phyloP scores from a whole-genome alignment of 768 basidiomycete genomes.

The Pleurotus eryngii region DNA sequence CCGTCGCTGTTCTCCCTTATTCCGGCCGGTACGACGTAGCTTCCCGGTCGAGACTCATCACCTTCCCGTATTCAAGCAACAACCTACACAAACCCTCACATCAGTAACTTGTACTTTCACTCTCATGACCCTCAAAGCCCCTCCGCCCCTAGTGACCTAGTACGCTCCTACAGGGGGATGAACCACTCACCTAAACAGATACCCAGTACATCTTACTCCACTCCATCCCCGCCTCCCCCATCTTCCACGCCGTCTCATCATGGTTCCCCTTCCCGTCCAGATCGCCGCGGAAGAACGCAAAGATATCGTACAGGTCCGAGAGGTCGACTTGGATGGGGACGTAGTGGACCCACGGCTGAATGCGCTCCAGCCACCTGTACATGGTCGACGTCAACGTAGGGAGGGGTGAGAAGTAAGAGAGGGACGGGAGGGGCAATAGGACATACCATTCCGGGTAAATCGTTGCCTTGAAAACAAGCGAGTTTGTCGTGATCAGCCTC shows the following conservation, averaged over 20 bases:
- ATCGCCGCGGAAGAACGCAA: constrained; percentile 63
- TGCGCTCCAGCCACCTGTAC: constrained; percentile 47
- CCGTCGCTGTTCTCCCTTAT: too few species aligned
- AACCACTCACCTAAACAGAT: constrained; percentile 43
- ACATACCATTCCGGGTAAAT: constrained; percentile 66
- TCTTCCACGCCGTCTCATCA: constrained; percentile 51
- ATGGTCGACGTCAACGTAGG: not conserved
- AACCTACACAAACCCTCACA: constrained; percentile 20
- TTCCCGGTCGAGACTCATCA: constrained; percentile 40
- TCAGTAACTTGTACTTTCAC: too few species aligned
- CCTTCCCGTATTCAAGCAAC: constrained; percentile 46
- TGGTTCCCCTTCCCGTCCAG: constrained; percentile 47
- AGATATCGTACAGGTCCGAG: constrained; percentile 59
- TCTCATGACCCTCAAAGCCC: too few species aligned
- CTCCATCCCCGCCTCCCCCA: constrained; percentile 45
- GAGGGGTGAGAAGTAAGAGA: not conserved
- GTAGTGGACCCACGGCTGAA: constrained; percentile 69
- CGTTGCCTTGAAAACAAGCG: constrained; percentile 62
- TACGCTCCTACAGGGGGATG: not conserved
- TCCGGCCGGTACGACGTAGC: constrained; percentile 29
- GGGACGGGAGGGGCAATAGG: not conserved
- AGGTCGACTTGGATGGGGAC: constrained; percentile 60
- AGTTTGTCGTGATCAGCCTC: constrained; percentile 52
- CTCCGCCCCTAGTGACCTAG: too few species aligned
- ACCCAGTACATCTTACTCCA: constrained; percentile 54